These are phyloP conservation scores for Aspergillus coremiiformis DNA, from an alignment of 495 filamentous ascomycete species.

Conservation along the genomic window DNA sequence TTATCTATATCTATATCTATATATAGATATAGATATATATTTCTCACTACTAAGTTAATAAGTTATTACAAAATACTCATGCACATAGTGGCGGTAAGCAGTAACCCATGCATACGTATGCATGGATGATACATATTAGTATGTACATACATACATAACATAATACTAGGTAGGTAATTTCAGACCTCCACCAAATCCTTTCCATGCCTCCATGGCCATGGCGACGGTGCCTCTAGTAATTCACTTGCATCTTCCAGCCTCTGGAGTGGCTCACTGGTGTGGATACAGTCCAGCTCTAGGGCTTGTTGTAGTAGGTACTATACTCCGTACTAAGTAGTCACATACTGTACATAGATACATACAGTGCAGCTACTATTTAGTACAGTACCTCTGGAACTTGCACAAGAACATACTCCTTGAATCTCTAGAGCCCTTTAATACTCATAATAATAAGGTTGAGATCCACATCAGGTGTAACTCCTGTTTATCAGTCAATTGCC, in stretches of 20 bases:
- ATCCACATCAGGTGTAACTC: background rate
- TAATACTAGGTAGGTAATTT: constrained; percentile 10
- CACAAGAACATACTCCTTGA: too few species aligned
- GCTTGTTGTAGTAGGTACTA: background rate
- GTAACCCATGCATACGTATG: background rate
- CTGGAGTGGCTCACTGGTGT: constrained; percentile 5
- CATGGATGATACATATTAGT: background rate
- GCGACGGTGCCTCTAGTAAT: constrained; percentile 13
- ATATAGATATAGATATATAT: too few species aligned
- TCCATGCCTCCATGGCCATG: constrained; percentile 17
- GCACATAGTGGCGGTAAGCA: background rate
- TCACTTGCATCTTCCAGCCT: constrained; percentile 16
- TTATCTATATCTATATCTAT: too few species aligned
- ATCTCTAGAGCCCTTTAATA: too few species aligned
- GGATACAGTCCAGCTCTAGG: too few species aligned
- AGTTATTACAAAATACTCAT: background rate
- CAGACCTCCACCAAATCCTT: constrained; percentile 14
- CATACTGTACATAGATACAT: background rate
- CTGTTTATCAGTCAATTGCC: background rate
- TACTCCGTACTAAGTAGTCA: too few species aligned
- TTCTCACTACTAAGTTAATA: too few species aligned
- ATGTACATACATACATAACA: background rate
- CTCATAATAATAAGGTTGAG: background rate
- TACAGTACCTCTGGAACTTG: too few species aligned
- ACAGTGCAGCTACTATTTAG: too few species aligned